Base-by-base conservation (phyloP, 805 yeast species). In the Priceomyces melissophilus region DNA sequence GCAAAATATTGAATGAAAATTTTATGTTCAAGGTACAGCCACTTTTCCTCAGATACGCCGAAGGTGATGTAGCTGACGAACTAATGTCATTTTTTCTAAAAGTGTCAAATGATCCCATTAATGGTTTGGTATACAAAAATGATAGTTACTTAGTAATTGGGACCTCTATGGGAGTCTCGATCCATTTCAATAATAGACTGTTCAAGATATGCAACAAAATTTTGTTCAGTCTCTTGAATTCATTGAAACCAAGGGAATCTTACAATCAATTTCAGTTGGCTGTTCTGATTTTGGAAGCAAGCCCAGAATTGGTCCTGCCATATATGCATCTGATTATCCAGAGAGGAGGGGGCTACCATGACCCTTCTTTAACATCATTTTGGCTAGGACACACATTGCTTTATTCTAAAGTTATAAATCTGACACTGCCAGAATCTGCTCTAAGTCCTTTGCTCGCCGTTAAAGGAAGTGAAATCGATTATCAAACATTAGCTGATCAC, bases 181-280 rank as follows among this genome's bases (percentile, higher is more conserved):
- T 81, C 1, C 54, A 58, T 0, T 64, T 79, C 10, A 79, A 80
- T 48, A 73, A 71, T 36, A 74, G 65, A 42, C 61, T 65, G 3
- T 84, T 81, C 61, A 78, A 67, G 45, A 67, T 84, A 26, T 76
- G 84, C 53, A 89, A 91, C 59, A 82, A 81, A 54, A 65, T 84
- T 23, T 61, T 87, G 3, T 81, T 79, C 51, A 74, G 81, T 2
- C 60, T 87, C 4, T 55, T 89, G 15, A 79, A 79, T 6, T 65
- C 71, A 25, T 67, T 90, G 52, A 87, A 84, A 51, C 96, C 96
- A 1, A 82, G 95, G 87, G 89, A 85, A 46, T 83, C 85, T 46
- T 75, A 73, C 13, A 44, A 63, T 20, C 95, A 88, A 50, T 64
- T 82, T 41, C 73, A 74, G 10, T 68, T 84, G 12, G 74, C 73